Evolutionary conservation across 1,284 basidiomycete genomes (phyloP), one percentile per base, ranked within the genome.

Genomic region (Mrakiaceae sp.): DNA sequence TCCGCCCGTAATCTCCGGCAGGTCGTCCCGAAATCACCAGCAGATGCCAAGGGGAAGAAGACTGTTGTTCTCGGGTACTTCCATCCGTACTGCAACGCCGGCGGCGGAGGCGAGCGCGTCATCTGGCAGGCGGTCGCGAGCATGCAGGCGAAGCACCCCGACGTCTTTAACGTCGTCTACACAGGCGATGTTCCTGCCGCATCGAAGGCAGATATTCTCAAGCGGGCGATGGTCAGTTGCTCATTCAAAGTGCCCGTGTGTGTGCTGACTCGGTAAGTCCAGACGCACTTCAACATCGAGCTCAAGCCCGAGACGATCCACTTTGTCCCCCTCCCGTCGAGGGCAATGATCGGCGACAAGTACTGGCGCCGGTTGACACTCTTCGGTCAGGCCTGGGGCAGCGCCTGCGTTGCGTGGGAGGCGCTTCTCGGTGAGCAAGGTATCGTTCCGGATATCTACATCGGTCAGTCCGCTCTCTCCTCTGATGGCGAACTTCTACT

Each of bases 21-120:
- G 27, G 27, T 27, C 27, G 27, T 27, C 27, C 27, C 27, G 27
- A 27, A 27, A 27, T 27, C 27, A 27, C 27, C 27, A 27, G 27
- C 27, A 27, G 27, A 27, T 27, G 27, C 2, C 27, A 27, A 27
- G 27, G 27, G 27, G 27, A 27, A 27, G 27, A 27, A 27, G 27
- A 27, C 27, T 27, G 27, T 27, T 27, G 67, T 90, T 5, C 80
- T 93, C 10, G 94, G 90, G 0, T 90, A 97, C 77, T 94, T 96
- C 75, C 94, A 97, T 77, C 94, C 94, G 0, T 97, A 93, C 76
- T 96, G 92, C 74, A 96, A 98, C 79, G 93, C 94, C 39, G 95
- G 95, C 0, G 95, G 95, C 10, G 96, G 96, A 11, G 96, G 96
- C 0, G 95, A 98, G 76, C 83, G 94, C 1, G 95, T 99, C 0